phyloP scores from a whole-genome alignment of 1,139 yeast genomes.

The Hansenula anomala region DNA sequence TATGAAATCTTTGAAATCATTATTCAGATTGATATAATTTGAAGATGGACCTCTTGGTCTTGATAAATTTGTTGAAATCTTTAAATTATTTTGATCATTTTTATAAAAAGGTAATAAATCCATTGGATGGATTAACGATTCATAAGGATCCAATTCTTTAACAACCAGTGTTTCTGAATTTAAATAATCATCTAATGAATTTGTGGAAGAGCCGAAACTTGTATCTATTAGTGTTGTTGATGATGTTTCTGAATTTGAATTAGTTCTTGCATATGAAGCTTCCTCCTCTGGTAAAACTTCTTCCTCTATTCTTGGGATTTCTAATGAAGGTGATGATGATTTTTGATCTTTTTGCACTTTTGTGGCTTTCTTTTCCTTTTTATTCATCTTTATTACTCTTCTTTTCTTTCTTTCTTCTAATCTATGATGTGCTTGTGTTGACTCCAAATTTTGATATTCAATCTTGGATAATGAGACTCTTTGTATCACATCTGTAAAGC shows the following conservation, averaged over 20 bases:
- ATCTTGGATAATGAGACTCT: constrained; percentile 9
- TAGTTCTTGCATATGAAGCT: background rate
- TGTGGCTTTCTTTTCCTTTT: background rate
- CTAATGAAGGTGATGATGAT: background rate
- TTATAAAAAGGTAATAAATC: constrained; percentile 11
- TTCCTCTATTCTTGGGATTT: no score
- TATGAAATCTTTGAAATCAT: constrained; percentile 8
- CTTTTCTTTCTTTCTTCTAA: constrained; percentile 8
- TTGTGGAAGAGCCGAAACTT: background rate
- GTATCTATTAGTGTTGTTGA: constrained; percentile 10
- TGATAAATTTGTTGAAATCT: background rate
- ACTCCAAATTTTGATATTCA: constrained; percentile 3
- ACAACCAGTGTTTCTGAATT: constrained; percentile 2
- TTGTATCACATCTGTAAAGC: constrained; percentile 15
- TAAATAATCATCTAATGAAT: constrained; percentile 6
- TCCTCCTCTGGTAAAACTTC: no score
- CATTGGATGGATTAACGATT: constrained; percentile 18
- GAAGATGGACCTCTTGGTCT: constrained; percentile 14
- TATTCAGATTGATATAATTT: constrained; percentile 15
- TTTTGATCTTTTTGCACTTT: background rate
- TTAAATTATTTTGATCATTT: constrained; percentile 2
- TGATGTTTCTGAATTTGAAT: constrained; percentile 4
- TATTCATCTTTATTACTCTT: constrained; percentile 18
- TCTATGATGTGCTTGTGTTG: background rate
- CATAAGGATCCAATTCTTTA: constrained; percentile 15